Conservation (phyloP, 345 rosid species). For the Angophora floribunda region DNA sequence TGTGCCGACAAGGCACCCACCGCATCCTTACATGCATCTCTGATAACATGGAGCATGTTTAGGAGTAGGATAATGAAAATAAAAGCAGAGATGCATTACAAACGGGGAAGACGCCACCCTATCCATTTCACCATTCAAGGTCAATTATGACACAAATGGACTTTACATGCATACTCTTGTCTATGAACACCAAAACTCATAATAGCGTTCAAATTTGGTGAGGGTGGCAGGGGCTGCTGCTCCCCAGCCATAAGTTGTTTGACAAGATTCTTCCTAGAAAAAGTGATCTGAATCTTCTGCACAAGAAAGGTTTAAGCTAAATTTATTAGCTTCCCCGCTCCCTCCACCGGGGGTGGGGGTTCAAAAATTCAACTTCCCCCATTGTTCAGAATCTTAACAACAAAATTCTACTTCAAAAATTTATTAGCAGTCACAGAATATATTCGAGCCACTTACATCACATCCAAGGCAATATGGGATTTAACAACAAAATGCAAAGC, state of each 20-base stretch:
- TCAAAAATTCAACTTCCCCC: not conserved
- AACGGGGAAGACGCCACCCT: not conserved
- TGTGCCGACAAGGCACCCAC: constrained; percentile 61
- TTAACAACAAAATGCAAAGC: not conserved
- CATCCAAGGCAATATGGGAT: not conserved
- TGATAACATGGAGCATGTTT: constrained; percentile 11
- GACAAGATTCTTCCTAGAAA: not conserved
- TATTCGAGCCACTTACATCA: not conserved
- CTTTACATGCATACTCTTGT: not conserved
- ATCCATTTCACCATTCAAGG: not conserved
- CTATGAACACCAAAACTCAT: not conserved
- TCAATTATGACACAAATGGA: not conserved
- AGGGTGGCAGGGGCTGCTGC: not conserved
- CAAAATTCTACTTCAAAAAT: too few relatives aligned
- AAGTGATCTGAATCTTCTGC: not conserved
- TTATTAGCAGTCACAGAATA: not conserved
- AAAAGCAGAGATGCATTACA: not conserved
- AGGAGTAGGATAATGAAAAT: not conserved
- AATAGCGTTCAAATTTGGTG: not conserved
- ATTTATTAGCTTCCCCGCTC: not conserved
- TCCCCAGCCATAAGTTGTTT: not conserved
- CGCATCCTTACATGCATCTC: constrained; percentile 88
- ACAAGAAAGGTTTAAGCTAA: not conserved
- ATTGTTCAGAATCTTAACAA: not conserved
- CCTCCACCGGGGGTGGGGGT: not conserved